Percentiles rank a stretch among this genome's conserved stretches.
Evolutionary conservation across 2,329 filamentous ascomycete genomes (phyloP).

Genomic region (Trichoderma sp.): DNA sequence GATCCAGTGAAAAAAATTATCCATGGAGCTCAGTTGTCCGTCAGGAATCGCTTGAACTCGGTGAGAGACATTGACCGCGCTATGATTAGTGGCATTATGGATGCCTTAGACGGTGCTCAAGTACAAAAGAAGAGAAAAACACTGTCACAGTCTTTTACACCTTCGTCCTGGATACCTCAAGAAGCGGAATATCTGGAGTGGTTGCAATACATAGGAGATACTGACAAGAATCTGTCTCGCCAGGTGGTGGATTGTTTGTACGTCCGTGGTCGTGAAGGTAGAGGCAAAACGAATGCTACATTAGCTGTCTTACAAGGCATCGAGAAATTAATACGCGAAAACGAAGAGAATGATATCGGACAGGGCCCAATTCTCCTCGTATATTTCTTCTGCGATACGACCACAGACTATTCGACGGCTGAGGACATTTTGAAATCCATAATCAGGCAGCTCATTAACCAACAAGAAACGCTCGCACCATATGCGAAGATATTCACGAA

Average conservation of each 20-base stretch:
- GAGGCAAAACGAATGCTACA: conserved; percentile 41
- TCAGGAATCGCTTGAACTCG: conserved; percentile 38
- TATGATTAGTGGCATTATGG: conserved; percentile 33
- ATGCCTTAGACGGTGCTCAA: conserved; percentile 34
- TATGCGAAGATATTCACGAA: conserved; percentile 37
- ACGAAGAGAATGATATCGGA: conserved; percentile 22
- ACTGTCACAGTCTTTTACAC: conserved; percentile 20
- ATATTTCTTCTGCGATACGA: conserved; percentile 42
- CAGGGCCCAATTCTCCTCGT: conserved; percentile 34
- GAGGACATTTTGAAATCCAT: conserved; percentile 42
- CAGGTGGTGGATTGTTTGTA: conserved; percentile 35
- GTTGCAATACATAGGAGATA: background rate
- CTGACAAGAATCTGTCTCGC: conserved; percentile 19
- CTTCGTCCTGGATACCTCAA: background rate
- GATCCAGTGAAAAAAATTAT: conserved; percentile 38
- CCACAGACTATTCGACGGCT: conserved; percentile 37
- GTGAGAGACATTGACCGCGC: conserved; percentile 36
- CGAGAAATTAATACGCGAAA: conserved; percentile 27
- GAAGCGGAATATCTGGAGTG: background rate
- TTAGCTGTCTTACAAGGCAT: conserved; percentile 39
- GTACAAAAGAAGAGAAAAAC: conserved; percentile 34
- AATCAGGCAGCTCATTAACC: conserved; percentile 36
- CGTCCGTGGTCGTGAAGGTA: conserved; percentile 40
- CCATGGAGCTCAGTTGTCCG: conserved; percentile 34
- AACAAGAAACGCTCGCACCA: conserved; percentile 33